A percentile compares a stretch with the other conserved stretches of the same genome.
Evolutionary conservation across 2,329 filamentous ascomycete species (phyloP).

Genomic region (Colletotrichum ledebouriae): DNA sequence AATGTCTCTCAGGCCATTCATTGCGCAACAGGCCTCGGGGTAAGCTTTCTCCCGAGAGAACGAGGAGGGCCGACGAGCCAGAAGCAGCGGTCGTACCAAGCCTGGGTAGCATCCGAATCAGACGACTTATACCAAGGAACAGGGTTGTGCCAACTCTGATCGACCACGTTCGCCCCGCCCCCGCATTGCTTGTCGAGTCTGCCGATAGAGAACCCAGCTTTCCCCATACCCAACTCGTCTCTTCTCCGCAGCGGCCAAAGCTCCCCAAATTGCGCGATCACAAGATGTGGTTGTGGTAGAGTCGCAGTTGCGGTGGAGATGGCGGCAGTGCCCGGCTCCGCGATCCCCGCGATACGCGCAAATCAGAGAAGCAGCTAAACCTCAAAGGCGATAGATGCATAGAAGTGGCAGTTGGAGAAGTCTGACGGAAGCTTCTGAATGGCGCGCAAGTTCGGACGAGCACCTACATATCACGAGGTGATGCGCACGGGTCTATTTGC

Average conservation of each 20-base stretch:
- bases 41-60: slow-evolving; percentile 29
- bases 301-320: slow-evolving; percentile 26
- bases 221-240: slow-evolving; percentile 7
- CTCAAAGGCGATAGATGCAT: neutral
- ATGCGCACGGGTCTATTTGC: neutral
- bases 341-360: slow-evolving; percentile 33
- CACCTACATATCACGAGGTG: neutral
- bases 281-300: slow-evolving; percentile 11
- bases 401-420: slow-evolving; percentile 25
- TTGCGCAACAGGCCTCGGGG: slow-evolving; percentile 22
- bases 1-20: slow-evolving; percentile 8
- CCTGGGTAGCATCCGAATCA: slow-evolving; percentile 4
- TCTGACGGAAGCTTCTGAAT: slow-evolving; percentile 26
- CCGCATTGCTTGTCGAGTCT: slow-evolving; percentile 40
- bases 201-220: slow-evolving; percentile 7
- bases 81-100: neutral
- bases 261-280: slow-evolving; percentile 37
- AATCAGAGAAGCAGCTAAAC: slow-evolving; percentile 9
- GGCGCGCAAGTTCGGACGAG: slow-evolving; percentile 39
- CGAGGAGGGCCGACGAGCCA: slow-evolving; percentile 1
- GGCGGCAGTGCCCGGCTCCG: slow-evolving; percentile 28
- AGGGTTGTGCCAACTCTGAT: slow-evolving; percentile 6
- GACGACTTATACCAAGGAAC: slow-evolving; percentile 1
- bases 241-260: slow-evolving; percentile 14
- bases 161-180: slow-evolving; percentile 31